Percentiles rank a stretch among this genome's conserved stretches.
phyloP scores from a whole-genome alignment of 2,329 filamentous ascomycete genomes.

The Cladosporium sp. region DNA sequence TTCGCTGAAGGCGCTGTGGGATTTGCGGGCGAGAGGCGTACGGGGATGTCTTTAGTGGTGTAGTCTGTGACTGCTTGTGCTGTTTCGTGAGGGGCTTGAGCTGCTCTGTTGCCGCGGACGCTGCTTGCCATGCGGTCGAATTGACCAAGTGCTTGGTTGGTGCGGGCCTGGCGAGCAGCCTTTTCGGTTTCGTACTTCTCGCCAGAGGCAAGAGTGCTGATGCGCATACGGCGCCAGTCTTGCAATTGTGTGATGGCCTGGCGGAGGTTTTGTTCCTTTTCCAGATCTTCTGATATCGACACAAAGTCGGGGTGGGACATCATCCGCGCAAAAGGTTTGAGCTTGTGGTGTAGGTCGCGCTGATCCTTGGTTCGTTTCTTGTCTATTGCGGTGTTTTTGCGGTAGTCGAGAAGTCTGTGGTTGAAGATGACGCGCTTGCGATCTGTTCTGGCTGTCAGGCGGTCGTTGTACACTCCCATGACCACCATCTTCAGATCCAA shows the following conservation, averaged over 20 bases:
- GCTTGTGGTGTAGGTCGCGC: constrained; percentile 84
- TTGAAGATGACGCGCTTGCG: constrained; percentile 97
- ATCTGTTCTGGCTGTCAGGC: constrained; percentile 86
- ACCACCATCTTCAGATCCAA: constrained; percentile 97
- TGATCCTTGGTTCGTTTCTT: constrained; percentile 98
- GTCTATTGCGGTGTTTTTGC: constrained; percentile 84
- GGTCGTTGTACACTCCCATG: constrained; percentile 96
- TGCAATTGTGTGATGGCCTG: constrained; percentile 89
- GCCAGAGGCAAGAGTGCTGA: constrained; percentile 80
- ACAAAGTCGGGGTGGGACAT: constrained; percentile 95
- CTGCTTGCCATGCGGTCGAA: constrained; percentile 37
- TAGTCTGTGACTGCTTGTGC: constrained; percentile 36
- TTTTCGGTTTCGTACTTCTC: constrained; percentile 95
- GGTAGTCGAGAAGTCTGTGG: constrained; percentile 88
- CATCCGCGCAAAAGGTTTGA: constrained; percentile 93
- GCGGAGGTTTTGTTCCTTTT: constrained; percentile 88
- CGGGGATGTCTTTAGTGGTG: constrained; percentile 37
- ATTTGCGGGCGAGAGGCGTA: constrained; percentile 30
- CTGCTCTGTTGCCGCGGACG: constrained; percentile 30
- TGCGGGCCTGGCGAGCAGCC: constrained; percentile 66
- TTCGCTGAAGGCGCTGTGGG: constrained; percentile 24
- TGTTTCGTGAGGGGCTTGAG: constrained; percentile 31
- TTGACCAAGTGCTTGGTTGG: constrained; percentile 35
- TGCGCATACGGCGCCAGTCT: constrained; percentile 85
- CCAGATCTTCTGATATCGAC: constrained; percentile 76